A percentile compares a stretch with the other conserved stretches of the same genome.
Conservation (phyloP, 495 filamentous ascomycete genomes). For the Aspergillus campestris region DNA sequence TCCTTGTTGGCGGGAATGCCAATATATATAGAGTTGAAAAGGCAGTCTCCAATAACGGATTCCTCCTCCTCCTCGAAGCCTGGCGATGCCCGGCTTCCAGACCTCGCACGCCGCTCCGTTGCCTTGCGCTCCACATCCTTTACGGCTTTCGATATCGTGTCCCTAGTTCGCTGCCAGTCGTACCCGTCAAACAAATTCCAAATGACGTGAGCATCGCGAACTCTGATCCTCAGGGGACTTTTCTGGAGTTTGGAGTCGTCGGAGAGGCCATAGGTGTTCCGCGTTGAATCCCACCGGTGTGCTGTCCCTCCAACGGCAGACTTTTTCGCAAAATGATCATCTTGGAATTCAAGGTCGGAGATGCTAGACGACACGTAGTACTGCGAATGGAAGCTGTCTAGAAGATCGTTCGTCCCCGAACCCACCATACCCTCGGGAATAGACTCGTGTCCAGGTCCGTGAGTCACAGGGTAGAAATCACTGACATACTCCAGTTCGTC, state of each 20-base stretch:
- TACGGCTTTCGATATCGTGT: conserved; percentile 78
- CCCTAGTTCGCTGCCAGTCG: conserved; percentile 84
- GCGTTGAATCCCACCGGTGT: conserved; percentile 68
- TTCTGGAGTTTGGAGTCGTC: conserved; percentile 53
- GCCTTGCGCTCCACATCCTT: conserved; percentile 76
- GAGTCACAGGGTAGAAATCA: conserved; percentile 48
- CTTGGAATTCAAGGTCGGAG: conserved; percentile 57
- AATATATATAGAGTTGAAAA: conserved; percentile 99
- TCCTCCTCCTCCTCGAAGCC: conserved; percentile 62
- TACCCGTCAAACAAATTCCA: conserved; percentile 99
- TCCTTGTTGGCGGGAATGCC: conserved; percentile 82
- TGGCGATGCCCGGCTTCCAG: conserved; percentile 36
- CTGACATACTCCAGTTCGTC: conserved; percentile 57
- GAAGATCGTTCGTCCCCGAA: conserved; percentile 43
- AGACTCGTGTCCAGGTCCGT: conserved; percentile 28
- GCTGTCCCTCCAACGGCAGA: conserved; percentile 57
- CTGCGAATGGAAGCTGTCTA: conserved; percentile 55
- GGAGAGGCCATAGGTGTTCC: conserved; percentile 60
- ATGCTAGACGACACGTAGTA: conserved; percentile 43
- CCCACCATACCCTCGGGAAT: conserved; percentile 26
- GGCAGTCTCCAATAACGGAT: conserved; percentile 82
- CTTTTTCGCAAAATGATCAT: conserved; percentile 67
- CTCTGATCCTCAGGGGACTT: conserved; percentile 66
- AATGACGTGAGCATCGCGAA: conserved; percentile 84
- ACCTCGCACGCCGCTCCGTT: conserved; percentile 55